Base-by-base conservation (phyloP, 768 basidiomycete species). In the Auriculariales sp. region DNA sequence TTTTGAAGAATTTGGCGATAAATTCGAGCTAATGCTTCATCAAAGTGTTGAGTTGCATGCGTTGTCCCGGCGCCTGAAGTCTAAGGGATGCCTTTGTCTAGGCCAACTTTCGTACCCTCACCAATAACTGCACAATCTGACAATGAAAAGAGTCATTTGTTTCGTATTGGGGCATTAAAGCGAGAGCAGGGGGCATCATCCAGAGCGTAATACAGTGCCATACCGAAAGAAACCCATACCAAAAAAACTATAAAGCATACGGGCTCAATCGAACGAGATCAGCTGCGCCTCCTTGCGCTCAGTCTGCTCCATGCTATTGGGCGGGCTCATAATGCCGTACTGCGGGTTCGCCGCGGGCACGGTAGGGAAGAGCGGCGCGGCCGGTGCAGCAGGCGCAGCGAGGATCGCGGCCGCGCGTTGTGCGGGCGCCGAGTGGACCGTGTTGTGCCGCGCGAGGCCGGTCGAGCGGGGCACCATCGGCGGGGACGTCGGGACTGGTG, bases 321-420 rank as follows among this genome's bases (percentile, higher is more conserved):
- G 66, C 3, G 74, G 61, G 7, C 62, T 66, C 56, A 79, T 78
- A 60, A 72, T 32, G 31, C 31, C 15, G 39, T 44, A 77, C 58
- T 79, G 76, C 2, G 83, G 81, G 6, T 68, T 61, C 11, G 66
- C 65, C 3, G 79, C 81, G 4, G 83, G 84, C 4, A 67, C 83
- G 27, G 66, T 67, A 1, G 84, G 84, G 63, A 86, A 84, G 47
- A 72, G 71, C 0, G 82, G 75, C 27, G 61, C 48, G 28, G 14
- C 29, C 27, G 28, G 42, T 24, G 45, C 9, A 47, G 29, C 24
- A 29, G 47, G 36, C 12, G 33, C 32, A 28, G 31, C 14, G 4
- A 35, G 14, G 17, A 28, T 49, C 14, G 39, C 22, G 12, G 39
- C 27, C 24, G 46, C 31, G 15, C 11, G 51, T 28, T 48, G n/a